Evolutionary conservation across 164 flowering plant species (phyloP), one percentile per base, ranked within the genome.

Genomic region (Aristolochia fimbriata): DNA sequence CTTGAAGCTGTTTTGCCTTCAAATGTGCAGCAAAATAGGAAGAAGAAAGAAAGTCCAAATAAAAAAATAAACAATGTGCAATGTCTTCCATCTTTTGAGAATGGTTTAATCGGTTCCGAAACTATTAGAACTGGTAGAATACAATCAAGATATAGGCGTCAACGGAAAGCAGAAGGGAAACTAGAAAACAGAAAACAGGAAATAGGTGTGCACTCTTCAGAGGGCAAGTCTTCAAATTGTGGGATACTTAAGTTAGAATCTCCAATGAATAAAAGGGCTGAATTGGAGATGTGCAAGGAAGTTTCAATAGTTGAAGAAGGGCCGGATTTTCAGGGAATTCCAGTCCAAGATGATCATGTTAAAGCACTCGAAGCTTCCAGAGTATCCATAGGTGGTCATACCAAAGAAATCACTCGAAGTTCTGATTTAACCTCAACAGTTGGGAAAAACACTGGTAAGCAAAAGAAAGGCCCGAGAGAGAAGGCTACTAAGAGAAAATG

Each of bases 41-140:
- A 58, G 27, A 77, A 62, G 74, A 65, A 65, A 76, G 76, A 47
- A 81, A 65, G 62, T 75, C 71, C 74, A 72, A 65, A 58, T 66
- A 65, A 37, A 74, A 69, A 31, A 47, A 47, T n/a, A 68, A 58
- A 47, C 62, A 56, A 62, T 13, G 22, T 25, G 15, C 45, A 47
- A 37, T 15, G 46, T 16, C 23, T 55, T 54, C 24, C 47, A 47
- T 27, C 49, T 25, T 66, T 55, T 51, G 45, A 20, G 59, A 67
- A 67, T 55, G 59, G 50, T 21, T 54, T 56, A 8, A 22, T 25
- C 55, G 62, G 51, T 60, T 59, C 67, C 31, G 70, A 48, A 48
- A 73, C 62, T 27, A 46, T 17, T 59, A 63, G 51, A 22, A 73
- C 69, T 22, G 49, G 58, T 22, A 71, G 54, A 61, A 58, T 51